phyloP scores from a whole-genome alignment of 192 early-diverging fungal species.

The Endogone sp. region DNA sequence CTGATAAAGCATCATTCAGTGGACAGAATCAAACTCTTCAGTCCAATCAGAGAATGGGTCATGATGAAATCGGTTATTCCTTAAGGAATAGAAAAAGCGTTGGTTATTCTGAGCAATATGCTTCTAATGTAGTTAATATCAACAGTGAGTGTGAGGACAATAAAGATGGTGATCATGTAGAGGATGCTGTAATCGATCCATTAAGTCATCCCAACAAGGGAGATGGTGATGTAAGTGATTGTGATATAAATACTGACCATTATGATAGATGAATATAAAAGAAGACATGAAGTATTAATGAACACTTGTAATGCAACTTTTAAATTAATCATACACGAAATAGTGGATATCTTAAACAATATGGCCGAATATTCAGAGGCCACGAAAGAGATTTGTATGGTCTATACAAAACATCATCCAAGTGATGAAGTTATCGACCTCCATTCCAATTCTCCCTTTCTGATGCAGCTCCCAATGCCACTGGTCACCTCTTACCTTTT shows the following conservation, averaged over 20 bases:
- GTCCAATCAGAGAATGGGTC: not conserved
- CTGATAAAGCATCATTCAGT: not conserved
- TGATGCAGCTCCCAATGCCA: conserved; percentile 12
- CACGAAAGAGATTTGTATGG: conserved; percentile 7
- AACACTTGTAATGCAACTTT: not conserved
- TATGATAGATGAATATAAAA: not conserved
- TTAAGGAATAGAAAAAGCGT: not conserved
- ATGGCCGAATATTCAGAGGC: conserved; percentile 5
- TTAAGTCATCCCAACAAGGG: not conserved
- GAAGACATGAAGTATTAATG: not conserved
- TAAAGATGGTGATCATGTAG: not conserved
- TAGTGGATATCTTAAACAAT: conserved; percentile 14
- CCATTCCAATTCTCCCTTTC: not conserved
- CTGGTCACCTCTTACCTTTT: conserved; percentile 5
- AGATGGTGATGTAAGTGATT: not conserved
- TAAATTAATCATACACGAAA: not conserved
- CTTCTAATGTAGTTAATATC: not conserved
- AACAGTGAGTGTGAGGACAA: not conserved
- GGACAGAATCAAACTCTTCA: not conserved
- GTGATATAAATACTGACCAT: not conserved
- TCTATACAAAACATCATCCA: conserved; percentile 15
- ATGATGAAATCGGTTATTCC: not conserved
- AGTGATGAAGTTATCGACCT: conserved; percentile 13
- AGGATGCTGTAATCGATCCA: not conserved
- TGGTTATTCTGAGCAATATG: not conserved